Conservation (phyloP, 208 protist species). For the Endotrypanum monterogeii region DNA sequence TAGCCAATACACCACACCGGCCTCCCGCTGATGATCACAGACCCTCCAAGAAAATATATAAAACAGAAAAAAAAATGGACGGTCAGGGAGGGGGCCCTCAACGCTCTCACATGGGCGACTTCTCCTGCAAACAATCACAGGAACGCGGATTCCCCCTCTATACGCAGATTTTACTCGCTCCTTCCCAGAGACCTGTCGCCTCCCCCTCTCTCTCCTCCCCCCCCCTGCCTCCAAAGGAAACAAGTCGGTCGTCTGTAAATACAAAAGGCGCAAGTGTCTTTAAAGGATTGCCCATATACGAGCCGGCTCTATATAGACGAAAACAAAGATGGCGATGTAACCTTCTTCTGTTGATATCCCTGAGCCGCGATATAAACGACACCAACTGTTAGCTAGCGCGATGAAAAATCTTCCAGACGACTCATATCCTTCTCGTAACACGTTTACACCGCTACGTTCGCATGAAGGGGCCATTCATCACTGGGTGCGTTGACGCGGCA, state of each 20-base stretch:
- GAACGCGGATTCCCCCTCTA: neutral
- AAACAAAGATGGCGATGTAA: neutral
- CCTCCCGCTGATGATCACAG: neutral
- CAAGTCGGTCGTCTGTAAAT: neutral
- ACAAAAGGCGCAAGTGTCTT: neutral
- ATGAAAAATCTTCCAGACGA: neutral
- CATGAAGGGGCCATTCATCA: neutral
- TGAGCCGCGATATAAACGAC: neutral
- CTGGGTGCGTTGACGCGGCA: conserved; percentile 91
- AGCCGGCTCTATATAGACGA: neutral
- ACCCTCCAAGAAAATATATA: neutral
- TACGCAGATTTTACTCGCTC: neutral
- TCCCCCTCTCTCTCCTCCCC: neutral
- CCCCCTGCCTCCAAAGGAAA: neutral
- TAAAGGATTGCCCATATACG: neutral
- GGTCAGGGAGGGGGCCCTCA: neutral
- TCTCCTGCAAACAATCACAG: neutral
- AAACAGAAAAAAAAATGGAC: conserved; percentile 3
- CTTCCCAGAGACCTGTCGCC: neutral
- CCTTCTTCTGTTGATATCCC: neutral
- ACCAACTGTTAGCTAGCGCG: neutral
- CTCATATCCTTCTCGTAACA: no score
- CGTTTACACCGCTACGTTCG: neutral
- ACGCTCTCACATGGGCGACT: neutral
- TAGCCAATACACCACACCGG: conserved; percentile 6